These are phyloP conservation scores for Paecilomyces sp. DNA, from an alignment of 2,329 filamentous ascomycete genomes.

Conservation along the genomic window DNA sequence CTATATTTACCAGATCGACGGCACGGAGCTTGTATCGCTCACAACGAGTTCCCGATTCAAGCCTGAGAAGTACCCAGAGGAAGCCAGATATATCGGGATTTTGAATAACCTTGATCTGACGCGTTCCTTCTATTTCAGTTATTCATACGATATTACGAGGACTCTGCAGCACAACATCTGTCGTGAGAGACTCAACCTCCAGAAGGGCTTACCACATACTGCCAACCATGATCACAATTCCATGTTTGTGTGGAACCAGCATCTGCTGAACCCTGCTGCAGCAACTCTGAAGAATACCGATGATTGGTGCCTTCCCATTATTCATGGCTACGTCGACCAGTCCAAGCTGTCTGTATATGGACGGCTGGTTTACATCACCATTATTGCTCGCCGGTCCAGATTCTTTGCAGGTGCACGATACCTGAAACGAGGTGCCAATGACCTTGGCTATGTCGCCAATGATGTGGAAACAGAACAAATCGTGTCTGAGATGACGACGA, in stretches of 20 bases:
- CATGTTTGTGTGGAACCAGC: constrained; percentile 98
- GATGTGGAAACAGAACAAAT: constrained; percentile 99
- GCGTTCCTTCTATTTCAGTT: constrained; percentile 95
- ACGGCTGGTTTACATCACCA: constrained; percentile 79
- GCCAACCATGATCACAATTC: constrained; percentile 77
- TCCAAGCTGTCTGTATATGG: constrained; percentile 80
- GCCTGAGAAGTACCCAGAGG: constrained; percentile 78
- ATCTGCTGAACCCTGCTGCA: constrained; percentile 71
- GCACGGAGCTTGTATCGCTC: constrained; percentile 82
- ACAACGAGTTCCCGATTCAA: constrained; percentile 67
- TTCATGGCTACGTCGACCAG: constrained; percentile 95
- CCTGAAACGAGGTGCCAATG: constrained; percentile 88
- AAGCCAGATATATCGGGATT: constrained; percentile 80
- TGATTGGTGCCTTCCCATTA: constrained; percentile 93
- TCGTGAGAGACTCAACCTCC: constrained; percentile 65
- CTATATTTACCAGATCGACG: constrained; percentile 91
- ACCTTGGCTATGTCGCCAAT: constrained; percentile 91
- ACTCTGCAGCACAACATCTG: constrained; percentile 90
- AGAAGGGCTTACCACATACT: constrained; percentile 54
- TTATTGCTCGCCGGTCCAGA: constrained; percentile 85
- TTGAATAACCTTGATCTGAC: constrained; percentile 86
- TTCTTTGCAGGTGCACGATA: constrained; percentile 94
- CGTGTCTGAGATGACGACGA: constrained; percentile 87
- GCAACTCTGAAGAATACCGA: constrained; percentile 68
- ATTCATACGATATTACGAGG: constrained; percentile 91